Conservation (phyloP, 2,329 filamentous ascomycete species). For the Xylariaceae sp. region DNA sequence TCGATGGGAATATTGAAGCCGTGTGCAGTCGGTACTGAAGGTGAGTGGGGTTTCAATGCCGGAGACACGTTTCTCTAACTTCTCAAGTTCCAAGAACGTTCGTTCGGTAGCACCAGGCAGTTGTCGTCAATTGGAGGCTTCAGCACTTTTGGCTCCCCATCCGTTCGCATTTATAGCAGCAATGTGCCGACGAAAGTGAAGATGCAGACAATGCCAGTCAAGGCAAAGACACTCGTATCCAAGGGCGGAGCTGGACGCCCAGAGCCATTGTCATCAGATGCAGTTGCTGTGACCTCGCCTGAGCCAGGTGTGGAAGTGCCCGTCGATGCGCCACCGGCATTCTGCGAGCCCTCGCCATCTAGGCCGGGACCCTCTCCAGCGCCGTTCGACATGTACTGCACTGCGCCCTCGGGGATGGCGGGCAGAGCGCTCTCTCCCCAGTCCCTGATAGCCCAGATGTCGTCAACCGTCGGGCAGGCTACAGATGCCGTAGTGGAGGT, state of each 20-base stretch:
- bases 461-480: conserved; percentile 47
- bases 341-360: conserved; percentile 50
- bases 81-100: not conserved
- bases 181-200: conserved; percentile 38
- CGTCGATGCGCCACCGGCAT: conserved; percentile 44
- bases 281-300: conserved; percentile 34
- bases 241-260: conserved; percentile 31
- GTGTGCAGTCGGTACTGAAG: too few relatives aligned
- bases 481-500: conserved; percentile 43
- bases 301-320: conserved; percentile 38
- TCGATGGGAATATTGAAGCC: too few relatives aligned
- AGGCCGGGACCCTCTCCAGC: conserved; percentile 53
- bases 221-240: conserved; percentile 35
- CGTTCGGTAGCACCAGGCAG: not conserved
- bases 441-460: conserved; percentile 47
- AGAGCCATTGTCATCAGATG: conserved; percentile 32
- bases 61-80: not conserved
- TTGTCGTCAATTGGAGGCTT: not conserved
- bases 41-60: not conserved
- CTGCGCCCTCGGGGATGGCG: conserved; percentile 46
- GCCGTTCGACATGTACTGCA: conserved; percentile 49
- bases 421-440: conserved; percentile 43
- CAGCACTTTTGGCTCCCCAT: not conserved
- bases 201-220: conserved; percentile 33
- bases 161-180: conserved; percentile 31